These are phyloP conservation scores for Diaporthe sp. DNA, from an alignment of 2,329 filamentous ascomycete genomes.

Conservation along the genomic window DNA sequence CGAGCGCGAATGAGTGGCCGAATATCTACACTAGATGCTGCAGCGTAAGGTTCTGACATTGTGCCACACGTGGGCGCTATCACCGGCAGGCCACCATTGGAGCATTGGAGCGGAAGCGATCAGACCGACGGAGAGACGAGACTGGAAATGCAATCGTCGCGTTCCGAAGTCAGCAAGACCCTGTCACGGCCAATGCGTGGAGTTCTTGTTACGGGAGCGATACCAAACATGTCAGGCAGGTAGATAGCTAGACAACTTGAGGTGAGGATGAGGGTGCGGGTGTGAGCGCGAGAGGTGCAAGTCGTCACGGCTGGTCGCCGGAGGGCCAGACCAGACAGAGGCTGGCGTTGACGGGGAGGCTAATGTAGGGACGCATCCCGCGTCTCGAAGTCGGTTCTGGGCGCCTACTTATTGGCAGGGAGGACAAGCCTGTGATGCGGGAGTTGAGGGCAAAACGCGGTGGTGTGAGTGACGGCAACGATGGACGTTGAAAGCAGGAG, in stretches of 20 bases:
- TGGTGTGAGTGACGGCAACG: background rate
- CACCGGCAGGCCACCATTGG: background rate
- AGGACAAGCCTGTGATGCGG: background rate
- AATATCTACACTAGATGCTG: background rate
- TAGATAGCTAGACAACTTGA: background rate
- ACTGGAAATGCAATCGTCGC: background rate
- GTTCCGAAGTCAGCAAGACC: background rate
- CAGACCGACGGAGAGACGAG: background rate
- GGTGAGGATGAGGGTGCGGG: background rate
- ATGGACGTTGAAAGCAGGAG: background rate
- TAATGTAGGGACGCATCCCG: background rate
- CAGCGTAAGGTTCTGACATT: constrained; percentile 12
- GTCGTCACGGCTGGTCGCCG: background rate
- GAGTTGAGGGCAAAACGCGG: background rate
- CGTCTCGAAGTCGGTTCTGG: background rate
- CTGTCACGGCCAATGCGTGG: background rate
- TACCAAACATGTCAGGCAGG: background rate
- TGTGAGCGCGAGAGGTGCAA: background rate
- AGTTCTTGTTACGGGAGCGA: background rate
- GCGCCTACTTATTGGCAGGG: background rate
- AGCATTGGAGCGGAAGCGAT: background rate
- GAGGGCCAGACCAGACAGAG: background rate
- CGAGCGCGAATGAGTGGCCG: constrained; percentile 8
- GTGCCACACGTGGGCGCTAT: background rate
- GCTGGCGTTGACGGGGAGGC: background rate